Conservation (phyloP, 345 rosid species). For the Tarenaya hassleriana region DNA sequence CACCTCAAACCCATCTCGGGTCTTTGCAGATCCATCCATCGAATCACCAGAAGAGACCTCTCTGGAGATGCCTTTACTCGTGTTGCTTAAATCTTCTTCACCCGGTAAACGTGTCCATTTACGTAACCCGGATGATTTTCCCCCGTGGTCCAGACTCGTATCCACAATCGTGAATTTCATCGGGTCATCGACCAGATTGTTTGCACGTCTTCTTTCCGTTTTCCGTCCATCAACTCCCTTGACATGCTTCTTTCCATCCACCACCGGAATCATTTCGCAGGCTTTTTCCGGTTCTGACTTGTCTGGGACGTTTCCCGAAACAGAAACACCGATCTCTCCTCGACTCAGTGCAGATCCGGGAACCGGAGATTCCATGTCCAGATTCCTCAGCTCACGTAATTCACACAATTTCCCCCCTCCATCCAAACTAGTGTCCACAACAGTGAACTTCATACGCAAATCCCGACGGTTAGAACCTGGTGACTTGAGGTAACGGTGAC, state of each 20-base stretch:
- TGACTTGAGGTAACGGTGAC: conserved; percentile 54
- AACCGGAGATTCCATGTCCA: too few relatives aligned
- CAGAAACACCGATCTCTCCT: too few relatives aligned
- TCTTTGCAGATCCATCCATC: neutral
- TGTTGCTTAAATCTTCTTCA: too few relatives aligned
- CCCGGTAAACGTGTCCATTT: too few relatives aligned
- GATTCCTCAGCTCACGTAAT: conserved; percentile 39
- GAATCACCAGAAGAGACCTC: neutral
- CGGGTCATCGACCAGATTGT: conserved; percentile 16
- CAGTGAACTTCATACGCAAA: conserved; percentile 40
- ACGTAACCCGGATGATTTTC: too few relatives aligned
- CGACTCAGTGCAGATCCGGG: too few relatives aligned
- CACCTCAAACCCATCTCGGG: conserved; percentile 1
- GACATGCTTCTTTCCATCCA: conserved; percentile 28
- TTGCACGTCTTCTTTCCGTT: neutral
- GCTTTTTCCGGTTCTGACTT: conserved; percentile 23
- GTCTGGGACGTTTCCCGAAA: too few relatives aligned
- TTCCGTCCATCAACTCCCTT: conserved; percentile 6
- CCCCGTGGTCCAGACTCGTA: too few relatives aligned
- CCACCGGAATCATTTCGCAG: conserved; percentile 14
- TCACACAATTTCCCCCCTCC: conserved; percentile 41
- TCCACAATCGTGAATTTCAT: conserved; percentile 47
- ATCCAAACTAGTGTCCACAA: conserved; percentile 55
- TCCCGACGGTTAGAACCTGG: conserved; percentile 37
- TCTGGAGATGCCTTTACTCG: neutral